Evolutionary conservation across 2,329 filamentous ascomycete genomes (phyloP).

Genomic region (Delphinella strobiligena): DNA sequence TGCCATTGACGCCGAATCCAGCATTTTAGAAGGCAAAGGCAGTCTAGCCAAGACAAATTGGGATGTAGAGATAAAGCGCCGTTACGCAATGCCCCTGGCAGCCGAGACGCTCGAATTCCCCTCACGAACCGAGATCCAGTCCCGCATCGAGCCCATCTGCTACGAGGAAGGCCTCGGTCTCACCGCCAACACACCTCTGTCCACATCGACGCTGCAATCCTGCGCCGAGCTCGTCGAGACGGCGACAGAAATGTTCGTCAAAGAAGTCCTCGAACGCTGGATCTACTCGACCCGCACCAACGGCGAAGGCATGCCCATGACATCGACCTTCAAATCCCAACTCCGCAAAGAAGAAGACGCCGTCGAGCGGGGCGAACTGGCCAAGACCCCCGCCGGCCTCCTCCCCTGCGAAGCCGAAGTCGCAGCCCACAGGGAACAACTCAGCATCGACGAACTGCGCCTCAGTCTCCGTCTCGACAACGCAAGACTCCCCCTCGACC

Average conservation of each 20-base stretch:
- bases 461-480: slow-evolving; percentile 67
- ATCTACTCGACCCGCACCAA: slow-evolving; percentile 44
- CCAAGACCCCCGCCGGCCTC: slow-evolving; percentile 62
- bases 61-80: slow-evolving; percentile 54
- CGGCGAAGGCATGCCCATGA: slow-evolving; percentile 52
- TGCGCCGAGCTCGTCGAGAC: slow-evolving; percentile 50
- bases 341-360: slow-evolving; percentile 65
- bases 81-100: slow-evolving; percentile 50
- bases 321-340: slow-evolving; percentile 63
- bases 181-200: slow-evolving; percentile 8
- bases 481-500: slow-evolving; percentile 64
- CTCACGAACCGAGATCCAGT: slow-evolving; percentile 42
- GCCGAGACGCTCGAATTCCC: slow-evolving; percentile 53
- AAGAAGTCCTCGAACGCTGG: slow-evolving; percentile 45
- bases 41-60: slow-evolving; percentile 34
- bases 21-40: not conserved
- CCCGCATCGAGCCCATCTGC: slow-evolving; percentile 52
- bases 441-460: slow-evolving; percentile 68
- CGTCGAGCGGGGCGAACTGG: slow-evolving; percentile 59
- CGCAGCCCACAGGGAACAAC: slow-evolving; percentile 55
- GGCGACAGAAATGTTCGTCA: slow-evolving; percentile 51
- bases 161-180: slow-evolving; percentile 46
- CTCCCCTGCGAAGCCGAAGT: slow-evolving; percentile 72
- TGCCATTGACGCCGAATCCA: not conserved
- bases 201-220: slow-evolving; percentile 22